phyloP scores from a whole-genome alignment of 768 basidiomycete species.

The Mycena rebaudengoi region DNA sequence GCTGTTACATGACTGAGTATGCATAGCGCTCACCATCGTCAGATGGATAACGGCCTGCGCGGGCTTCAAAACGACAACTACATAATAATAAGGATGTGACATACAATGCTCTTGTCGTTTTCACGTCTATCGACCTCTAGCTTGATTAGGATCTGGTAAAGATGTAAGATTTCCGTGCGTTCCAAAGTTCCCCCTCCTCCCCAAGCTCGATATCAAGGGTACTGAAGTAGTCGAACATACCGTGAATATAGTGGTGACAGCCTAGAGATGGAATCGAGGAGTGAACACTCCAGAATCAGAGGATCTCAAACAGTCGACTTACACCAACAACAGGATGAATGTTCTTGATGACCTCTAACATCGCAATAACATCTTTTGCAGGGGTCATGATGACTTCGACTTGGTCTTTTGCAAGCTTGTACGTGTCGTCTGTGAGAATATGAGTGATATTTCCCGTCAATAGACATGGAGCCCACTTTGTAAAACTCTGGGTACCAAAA shows the following conservation, averaged over 20 bases:
- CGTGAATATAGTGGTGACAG: conserved; percentile 10
- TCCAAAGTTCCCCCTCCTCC: no score
- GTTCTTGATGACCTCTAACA: conserved; percentile 1
- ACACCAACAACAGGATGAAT: conserved; percentile 7
- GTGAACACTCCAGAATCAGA: no score
- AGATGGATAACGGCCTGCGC: conserved; percentile 1
- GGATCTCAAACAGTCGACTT: no score
- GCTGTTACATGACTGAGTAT: neutral
- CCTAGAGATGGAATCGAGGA: no score
- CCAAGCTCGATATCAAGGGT: no score
- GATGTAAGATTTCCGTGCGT: neutral
- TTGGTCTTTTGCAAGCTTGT: conserved; percentile 10
- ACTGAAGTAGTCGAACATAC: no score
- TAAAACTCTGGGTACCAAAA: neutral
- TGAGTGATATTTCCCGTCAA: neutral
- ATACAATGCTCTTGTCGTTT: conserved; percentile 3
- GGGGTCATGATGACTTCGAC: neutral
- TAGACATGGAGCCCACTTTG: neutral
- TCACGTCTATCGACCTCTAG: conserved; percentile 7
- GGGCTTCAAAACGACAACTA: neutral
- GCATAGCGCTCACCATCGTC: conserved; percentile 2
- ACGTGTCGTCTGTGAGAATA: neutral
- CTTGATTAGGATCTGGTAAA: neutral
- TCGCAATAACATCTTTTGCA: conserved; percentile 5
- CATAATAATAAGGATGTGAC: neutral